Percentiles rank a stretch among this genome's conserved stretches.
phyloP scores from a whole-genome alignment of 1,284 basidiomycete species.

The Neonothopanus nambi region DNA sequence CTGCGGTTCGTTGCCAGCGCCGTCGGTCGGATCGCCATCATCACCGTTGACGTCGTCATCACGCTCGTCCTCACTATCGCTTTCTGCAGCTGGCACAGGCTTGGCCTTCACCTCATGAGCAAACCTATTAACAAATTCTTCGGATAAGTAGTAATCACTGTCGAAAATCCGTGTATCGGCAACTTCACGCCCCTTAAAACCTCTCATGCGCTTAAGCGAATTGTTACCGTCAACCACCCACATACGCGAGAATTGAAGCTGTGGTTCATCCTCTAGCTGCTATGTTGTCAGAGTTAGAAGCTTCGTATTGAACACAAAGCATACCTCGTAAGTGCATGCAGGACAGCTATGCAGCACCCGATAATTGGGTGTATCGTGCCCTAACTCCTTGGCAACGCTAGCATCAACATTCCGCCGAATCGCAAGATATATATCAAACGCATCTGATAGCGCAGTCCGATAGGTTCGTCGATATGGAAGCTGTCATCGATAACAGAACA shows the following conservation, averaged over 20 bases:
- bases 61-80: background rate
- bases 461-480: no score
- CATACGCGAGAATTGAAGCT: background rate
- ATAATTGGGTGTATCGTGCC: no score
- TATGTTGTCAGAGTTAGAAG: background rate
- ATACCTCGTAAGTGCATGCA: no score
- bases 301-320: no score
- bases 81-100: background rate
- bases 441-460: no score
- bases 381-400: no score
- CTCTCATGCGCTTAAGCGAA: background rate
- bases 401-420: no score
- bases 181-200: background rate
- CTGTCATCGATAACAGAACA: no score
- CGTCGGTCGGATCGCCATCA: slow-evolving; percentile 8
- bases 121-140: slow-evolving; percentile 11
- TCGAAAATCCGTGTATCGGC: background rate
- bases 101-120: slow-evolving; percentile 16
- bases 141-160: background rate
- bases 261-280: background rate
- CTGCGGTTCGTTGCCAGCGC: background rate
- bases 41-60: slow-evolving; percentile 8
- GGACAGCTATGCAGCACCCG: no score
- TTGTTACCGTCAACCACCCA: no score
- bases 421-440: no score